Evolutionary conservation across 768 basidiomycete species (phyloP).

Genomic region (Coprinellus micaceus): DNA sequence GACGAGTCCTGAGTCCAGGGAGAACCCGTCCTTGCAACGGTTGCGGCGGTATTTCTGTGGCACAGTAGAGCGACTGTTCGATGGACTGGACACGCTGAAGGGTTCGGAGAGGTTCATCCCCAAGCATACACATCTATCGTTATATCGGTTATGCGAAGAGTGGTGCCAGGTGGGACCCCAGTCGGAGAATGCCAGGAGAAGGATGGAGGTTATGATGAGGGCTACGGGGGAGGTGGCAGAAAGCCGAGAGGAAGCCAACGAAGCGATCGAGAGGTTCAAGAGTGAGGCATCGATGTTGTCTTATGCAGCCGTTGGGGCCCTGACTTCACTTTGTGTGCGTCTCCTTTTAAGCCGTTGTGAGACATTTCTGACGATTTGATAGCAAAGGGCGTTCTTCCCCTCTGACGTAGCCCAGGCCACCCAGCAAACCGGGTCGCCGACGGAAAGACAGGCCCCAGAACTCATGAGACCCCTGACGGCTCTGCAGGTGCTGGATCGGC

Average conservation of each 20-base stretch:
- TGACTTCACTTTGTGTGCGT: constrained; percentile 87
- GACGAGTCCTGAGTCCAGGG: constrained; percentile 64
- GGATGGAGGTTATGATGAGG: constrained; percentile 68
- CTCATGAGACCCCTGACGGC: constrained; percentile 52
- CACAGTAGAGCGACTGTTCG: constrained; percentile 81
- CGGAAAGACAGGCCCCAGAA: constrained; percentile 51
- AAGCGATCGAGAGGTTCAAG: constrained; percentile 57
- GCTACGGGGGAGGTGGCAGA: constrained; percentile 56
- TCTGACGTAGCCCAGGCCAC: constrained; percentile 46
- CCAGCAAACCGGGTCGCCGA: constrained; percentile 43
- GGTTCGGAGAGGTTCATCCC: constrained; percentile 78
- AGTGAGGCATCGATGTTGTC: constrained; percentile 72
- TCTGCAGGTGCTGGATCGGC: constrained; percentile 53
- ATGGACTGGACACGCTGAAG: constrained; percentile 64
- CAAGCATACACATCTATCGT: constrained; percentile 65
- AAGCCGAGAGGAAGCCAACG: constrained; percentile 46
- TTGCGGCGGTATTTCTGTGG: constrained; percentile 90
- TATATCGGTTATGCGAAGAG: constrained; percentile 86
- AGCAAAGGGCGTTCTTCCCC: constrained; percentile 80
- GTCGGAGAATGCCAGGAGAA: constrained; percentile 66
- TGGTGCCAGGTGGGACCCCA: constrained; percentile 88
- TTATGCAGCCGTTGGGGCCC: constrained; percentile 78
- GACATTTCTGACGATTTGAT: too few species aligned
- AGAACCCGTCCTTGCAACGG: constrained; percentile 73
- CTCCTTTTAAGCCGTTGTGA: too few species aligned